Evolutionary conservation across 1,139 yeast genomes (phyloP).

Genomic region (Lizanozyma gosingica): DNA sequence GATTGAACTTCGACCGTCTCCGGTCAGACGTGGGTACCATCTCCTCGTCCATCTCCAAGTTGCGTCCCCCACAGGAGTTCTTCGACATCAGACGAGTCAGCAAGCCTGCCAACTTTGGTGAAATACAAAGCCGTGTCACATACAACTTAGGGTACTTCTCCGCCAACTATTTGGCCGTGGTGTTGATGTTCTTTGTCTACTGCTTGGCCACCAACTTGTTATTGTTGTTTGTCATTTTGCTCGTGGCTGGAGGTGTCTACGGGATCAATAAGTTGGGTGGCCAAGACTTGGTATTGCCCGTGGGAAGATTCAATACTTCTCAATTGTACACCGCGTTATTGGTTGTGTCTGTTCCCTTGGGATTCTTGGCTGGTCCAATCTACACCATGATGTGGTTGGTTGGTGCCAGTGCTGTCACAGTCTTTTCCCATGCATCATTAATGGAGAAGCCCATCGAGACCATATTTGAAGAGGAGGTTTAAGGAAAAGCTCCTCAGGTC

Average conservation of each 20-base stretch:
- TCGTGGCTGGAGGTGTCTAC: slow-evolving; percentile 60
- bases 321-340: slow-evolving; percentile 85
- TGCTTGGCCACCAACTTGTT: slow-evolving; percentile 76
- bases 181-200: slow-evolving; percentile 60
- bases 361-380: slow-evolving; percentile 88
- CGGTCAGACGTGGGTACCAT: slow-evolving; percentile 25
- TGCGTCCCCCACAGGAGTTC: slow-evolving; percentile 88
- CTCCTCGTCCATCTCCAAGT: slow-evolving; percentile 38
- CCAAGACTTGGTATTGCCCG: slow-evolving; percentile 65
- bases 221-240: slow-evolving; percentile 69
- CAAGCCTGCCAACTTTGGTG: slow-evolving; percentile 84
- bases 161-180: slow-evolving; percentile 74
- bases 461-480: slow-evolving; percentile 82
- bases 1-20: slow-evolving; percentile 44
- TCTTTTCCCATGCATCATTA: slow-evolving; percentile 84
- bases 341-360: slow-evolving; percentile 74
- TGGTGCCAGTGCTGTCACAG: slow-evolving; percentile 86
- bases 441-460: slow-evolving; percentile 98
- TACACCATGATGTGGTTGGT: slow-evolving; percentile 93
- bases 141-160: slow-evolving; percentile 84
- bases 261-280: slow-evolving; percentile 79
- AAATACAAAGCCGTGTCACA: slow-evolving; percentile 78
- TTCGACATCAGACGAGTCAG: slow-evolving; percentile 84
- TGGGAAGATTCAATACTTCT: slow-evolving; percentile 63
- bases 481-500: no score